phyloP scores from a whole-genome alignment of 371 early-diverging fungal genomes.

The Rhizopus delemar region DNA sequence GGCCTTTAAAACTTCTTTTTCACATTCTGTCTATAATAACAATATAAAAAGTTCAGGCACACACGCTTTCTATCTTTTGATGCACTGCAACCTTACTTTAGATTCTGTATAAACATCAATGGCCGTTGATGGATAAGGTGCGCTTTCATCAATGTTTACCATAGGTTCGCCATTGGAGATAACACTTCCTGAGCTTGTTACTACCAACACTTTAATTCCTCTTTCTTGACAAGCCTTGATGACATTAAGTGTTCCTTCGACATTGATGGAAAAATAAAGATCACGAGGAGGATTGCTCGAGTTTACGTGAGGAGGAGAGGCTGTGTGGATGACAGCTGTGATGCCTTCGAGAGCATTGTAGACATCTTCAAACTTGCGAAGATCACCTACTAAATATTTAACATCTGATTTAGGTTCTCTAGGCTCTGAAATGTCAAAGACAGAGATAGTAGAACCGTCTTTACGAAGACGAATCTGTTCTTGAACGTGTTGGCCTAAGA shows the following conservation, averaged over 20 bases:
- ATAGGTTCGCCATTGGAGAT: slow-evolving; percentile 80
- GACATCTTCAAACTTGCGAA: slow-evolving; percentile 71
- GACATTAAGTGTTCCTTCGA: slow-evolving; percentile 86
- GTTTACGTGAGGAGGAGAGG: slow-evolving; percentile 88
- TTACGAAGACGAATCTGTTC: slow-evolving; percentile 72
- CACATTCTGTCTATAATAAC: slow-evolving; percentile 65
- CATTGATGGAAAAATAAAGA: slow-evolving; percentile 77
- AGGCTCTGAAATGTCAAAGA: slow-evolving; percentile 76
- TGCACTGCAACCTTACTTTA: slow-evolving; percentile 58
- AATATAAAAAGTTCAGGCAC: not conserved
- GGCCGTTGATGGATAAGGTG: slow-evolving; percentile 70
- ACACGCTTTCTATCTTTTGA: slow-evolving; percentile 8
- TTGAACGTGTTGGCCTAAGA: slow-evolving; percentile 82
- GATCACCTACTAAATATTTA: slow-evolving; percentile 73
- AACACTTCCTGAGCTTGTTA: slow-evolving; percentile 88
- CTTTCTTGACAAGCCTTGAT: slow-evolving; percentile 74
- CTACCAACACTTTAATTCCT: slow-evolving; percentile 77
- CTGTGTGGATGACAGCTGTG: slow-evolving; percentile 87
- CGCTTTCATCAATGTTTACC: slow-evolving; percentile 78
- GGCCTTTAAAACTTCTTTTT: slow-evolving; percentile 78
- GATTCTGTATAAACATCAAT: slow-evolving; percentile 93
- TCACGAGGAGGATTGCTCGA: slow-evolving; percentile 86
- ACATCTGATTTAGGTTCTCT: slow-evolving; percentile 56
- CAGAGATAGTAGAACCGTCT: slow-evolving; percentile 54
- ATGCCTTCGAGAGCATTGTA: slow-evolving; percentile 64